These are phyloP conservation scores for Chlorella sp. DNA, from an alignment of 139 green algal genomes.

Conservation along the genomic window DNA sequence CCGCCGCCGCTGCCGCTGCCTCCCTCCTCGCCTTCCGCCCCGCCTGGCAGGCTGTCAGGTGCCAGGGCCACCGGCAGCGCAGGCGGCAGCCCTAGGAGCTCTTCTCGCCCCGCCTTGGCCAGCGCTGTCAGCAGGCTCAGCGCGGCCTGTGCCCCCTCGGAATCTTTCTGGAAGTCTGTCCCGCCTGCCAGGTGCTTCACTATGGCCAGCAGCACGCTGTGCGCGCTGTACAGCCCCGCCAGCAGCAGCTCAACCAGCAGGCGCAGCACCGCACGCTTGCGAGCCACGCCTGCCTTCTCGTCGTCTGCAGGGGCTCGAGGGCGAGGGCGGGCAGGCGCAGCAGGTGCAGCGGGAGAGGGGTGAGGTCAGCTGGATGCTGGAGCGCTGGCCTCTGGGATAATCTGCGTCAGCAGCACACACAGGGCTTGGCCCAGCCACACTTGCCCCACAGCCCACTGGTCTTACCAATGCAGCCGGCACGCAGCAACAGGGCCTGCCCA, in stretches of 20 bases:
- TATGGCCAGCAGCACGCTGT: slow-evolving; percentile 61
- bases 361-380: not conserved
- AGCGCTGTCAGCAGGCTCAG: slow-evolving; percentile 79
- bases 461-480: too few relatives aligned
- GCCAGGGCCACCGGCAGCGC: slow-evolving; percentile 36
- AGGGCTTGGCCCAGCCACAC: too few relatives aligned
- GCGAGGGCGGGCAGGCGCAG: not conserved
- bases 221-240: slow-evolving; percentile 68
- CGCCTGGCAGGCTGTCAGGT: not conserved
- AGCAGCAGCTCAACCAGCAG: slow-evolving; percentile 89
- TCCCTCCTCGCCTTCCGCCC: slow-evolving; percentile 45
- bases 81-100: slow-evolving; percentile 69
- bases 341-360: not conserved
- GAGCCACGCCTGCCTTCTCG: slow-evolving; percentile 46
- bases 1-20: slow-evolving; percentile 6
- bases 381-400: not conserved
- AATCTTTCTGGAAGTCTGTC: slow-evolving; percentile 56
- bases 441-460: not conserved
- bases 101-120: slow-evolving; percentile 66
- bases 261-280: slow-evolving; percentile 73
- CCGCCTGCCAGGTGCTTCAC: slow-evolving; percentile 60
- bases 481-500: too few relatives aligned
- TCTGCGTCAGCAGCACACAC: not conserved
- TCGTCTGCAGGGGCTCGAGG: slow-evolving; percentile 50
- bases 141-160: slow-evolving; percentile 56